These are phyloP conservation scores for Mytilinidion resinicola DNA, from an alignment of 495 filamentous ascomycete species.

Conservation along the genomic window DNA sequence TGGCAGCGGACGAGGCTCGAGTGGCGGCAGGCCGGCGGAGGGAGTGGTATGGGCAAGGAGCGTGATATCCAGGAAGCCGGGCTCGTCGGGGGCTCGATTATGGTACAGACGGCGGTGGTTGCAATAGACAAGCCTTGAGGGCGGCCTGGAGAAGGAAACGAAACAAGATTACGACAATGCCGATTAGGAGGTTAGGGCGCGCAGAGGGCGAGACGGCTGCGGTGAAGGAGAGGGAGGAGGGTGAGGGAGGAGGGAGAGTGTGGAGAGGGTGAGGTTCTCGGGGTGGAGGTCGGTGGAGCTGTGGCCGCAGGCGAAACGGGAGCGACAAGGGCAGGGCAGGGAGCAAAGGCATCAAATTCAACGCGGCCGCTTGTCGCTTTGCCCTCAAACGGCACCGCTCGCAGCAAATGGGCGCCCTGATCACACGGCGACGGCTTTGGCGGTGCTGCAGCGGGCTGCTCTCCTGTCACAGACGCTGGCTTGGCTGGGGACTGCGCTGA, in stretches of 20 bases:
- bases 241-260: not conserved
- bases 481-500: too few relatives aligned
- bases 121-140: conserved; percentile 26
- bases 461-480: too few relatives aligned
- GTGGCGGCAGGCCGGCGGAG: not conserved
- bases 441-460: too few relatives aligned
- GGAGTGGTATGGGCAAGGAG: conserved; percentile 16
- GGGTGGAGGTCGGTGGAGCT: not conserved
- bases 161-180: conserved; percentile 23
- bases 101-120: conserved; percentile 22
- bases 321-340: not conserved
- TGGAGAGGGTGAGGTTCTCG: not conserved
- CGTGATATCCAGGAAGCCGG: conserved; percentile 10
- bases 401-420: too few relatives aligned
- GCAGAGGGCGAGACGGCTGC: conserved; percentile 3
- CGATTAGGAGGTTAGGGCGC: conserved; percentile 13
- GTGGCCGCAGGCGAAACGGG: not conserved
- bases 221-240: not conserved
- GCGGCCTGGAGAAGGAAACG: conserved; percentile 23
- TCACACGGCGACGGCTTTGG: too few relatives aligned
- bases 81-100: conserved; percentile 17
- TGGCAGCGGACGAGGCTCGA: conserved; percentile 1
- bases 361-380: too few relatives aligned
- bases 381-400: too few relatives aligned
- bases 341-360: not conserved